phyloP scores from a whole-genome alignment of 108 stramenopile species.

The Chaetoceros muelleri region DNA sequence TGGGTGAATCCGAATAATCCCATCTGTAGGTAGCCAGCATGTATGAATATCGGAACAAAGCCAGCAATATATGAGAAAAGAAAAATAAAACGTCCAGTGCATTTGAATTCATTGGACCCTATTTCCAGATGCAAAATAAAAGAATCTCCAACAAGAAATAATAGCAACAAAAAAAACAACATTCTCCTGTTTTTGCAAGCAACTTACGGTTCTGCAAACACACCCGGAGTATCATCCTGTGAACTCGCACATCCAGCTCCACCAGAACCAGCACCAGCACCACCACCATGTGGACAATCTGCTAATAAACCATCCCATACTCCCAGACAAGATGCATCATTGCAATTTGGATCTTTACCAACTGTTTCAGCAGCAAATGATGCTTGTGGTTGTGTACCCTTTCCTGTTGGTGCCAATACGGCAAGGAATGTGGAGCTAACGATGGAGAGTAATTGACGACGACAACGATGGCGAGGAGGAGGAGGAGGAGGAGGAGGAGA shows the following conservation, averaged over 20 bases:
- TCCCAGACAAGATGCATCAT: conserved; percentile 57
- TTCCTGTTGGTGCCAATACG: conserved; percentile 5
- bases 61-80: too few species aligned
- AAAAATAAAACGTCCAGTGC: too few species aligned
- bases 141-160: too few species aligned
- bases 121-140: too few species aligned
- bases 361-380: conserved; percentile 57
- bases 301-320: conserved; percentile 81
- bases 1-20: conserved; percentile 52
- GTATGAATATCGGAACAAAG: too few species aligned
- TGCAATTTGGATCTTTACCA: conserved; percentile 66
- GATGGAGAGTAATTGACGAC: conserved; percentile 8
- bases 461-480: conserved; percentile 10
- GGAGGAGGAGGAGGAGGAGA: conserved; percentile 8
- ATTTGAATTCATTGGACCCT: too few species aligned
- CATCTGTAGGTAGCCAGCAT: too few species aligned
- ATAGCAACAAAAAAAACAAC: neutral
- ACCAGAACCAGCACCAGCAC: neutral
- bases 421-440: conserved; percentile 1
- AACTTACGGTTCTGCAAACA: conserved; percentile 50
- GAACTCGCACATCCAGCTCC: conserved; percentile 67
- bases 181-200: neutral
- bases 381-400: neutral
- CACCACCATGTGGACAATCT: conserved; percentile 46
- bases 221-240: conserved; percentile 77